Evolutionary conservation across 1,284 basidiomycete species (phyloP).

Genomic region (Schizophyllum commune): DNA sequence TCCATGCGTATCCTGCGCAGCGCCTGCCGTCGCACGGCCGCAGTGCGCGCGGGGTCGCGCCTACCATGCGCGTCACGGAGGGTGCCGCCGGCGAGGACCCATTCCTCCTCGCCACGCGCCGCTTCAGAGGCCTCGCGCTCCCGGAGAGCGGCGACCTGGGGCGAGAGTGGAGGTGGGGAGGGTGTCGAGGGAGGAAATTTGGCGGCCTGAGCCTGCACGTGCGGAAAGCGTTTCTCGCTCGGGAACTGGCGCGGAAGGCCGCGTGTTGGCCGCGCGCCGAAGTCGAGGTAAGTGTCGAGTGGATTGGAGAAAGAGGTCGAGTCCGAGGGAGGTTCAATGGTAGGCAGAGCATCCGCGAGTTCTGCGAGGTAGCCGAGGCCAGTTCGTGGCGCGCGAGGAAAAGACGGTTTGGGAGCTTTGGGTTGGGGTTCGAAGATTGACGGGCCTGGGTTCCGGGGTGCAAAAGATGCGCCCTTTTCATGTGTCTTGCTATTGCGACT

Average conservation of each 20-base stretch:
- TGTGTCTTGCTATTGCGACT: neutral
- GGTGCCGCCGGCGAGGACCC: conserved; percentile 50
- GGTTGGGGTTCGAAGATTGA: neutral
- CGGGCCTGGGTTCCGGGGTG: neutral
- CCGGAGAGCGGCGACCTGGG: neutral
- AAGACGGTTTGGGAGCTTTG: neutral
- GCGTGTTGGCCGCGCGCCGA: neutral
- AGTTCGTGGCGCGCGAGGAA: neutral
- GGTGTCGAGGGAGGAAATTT: neutral
- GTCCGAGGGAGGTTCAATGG: neutral
- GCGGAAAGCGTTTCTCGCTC: neutral
- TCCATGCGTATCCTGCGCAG: neutral
- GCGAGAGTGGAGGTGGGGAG: neutral
- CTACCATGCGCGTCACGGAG: conserved; percentile 42
- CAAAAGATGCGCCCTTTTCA: neutral
- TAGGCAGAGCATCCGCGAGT: neutral
- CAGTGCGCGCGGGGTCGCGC: conserved; percentile 42
- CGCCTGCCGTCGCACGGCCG: conserved; percentile 30
- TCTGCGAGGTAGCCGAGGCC: neutral
- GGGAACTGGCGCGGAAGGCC: neutral
- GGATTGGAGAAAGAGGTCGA: neutral
- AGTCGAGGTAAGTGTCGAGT: neutral
- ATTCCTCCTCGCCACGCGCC: conserved; percentile 41
- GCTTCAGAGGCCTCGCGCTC: conserved; percentile 23
- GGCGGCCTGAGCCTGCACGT: neutral